phyloP scores from a whole-genome alignment of 1,284 basidiomycete species.

The Trichosporon coremiiforme region DNA sequence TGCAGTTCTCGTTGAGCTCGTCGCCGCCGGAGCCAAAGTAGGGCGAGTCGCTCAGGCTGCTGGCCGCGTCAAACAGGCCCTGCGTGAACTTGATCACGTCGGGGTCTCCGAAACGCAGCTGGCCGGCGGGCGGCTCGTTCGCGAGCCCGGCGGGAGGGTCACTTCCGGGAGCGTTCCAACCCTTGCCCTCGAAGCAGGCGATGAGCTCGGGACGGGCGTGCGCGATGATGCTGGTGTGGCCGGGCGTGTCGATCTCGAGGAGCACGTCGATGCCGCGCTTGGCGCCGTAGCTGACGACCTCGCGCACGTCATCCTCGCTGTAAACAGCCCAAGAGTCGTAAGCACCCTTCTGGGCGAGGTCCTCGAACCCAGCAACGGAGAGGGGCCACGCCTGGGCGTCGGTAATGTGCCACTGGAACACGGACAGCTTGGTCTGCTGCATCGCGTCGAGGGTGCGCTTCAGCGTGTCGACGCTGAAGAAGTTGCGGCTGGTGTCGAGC shows the following conservation, averaged over 20 bases:
- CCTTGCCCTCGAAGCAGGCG: slow-evolving; percentile 67
- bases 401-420: slow-evolving; percentile 25
- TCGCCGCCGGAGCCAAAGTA: slow-evolving; percentile 81
- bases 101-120: slow-evolving; percentile 68
- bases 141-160: slow-evolving; percentile 13
- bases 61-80: slow-evolving; percentile 57
- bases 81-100: slow-evolving; percentile 59
- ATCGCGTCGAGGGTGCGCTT: slow-evolving; percentile 71
- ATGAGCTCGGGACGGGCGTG: slow-evolving; percentile 70
- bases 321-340: slow-evolving; percentile 67
- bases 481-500: slow-evolving; percentile 68
- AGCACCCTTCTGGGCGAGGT: slow-evolving; percentile 68
- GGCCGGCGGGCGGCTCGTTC: slow-evolving; percentile 74
- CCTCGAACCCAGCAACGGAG: slow-evolving; percentile 64
- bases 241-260: slow-evolving; percentile 75
- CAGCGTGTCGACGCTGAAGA: slow-evolving; percentile 18
- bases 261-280: slow-evolving; percentile 79
- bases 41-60: slow-evolving; percentile 45
- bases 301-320: slow-evolving; percentile 63
- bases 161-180: slow-evolving; percentile 59
- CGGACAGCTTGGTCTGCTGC: slow-evolving; percentile 75
- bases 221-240: slow-evolving; percentile 65
- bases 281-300: slow-evolving; percentile 71
- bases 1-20: slow-evolving; percentile 74
- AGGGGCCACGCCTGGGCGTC: slow-evolving; percentile 67